Evolutionary conservation across 176 grass and related monocot species (phyloP).

Genomic region (Oryza coarctata): DNA sequence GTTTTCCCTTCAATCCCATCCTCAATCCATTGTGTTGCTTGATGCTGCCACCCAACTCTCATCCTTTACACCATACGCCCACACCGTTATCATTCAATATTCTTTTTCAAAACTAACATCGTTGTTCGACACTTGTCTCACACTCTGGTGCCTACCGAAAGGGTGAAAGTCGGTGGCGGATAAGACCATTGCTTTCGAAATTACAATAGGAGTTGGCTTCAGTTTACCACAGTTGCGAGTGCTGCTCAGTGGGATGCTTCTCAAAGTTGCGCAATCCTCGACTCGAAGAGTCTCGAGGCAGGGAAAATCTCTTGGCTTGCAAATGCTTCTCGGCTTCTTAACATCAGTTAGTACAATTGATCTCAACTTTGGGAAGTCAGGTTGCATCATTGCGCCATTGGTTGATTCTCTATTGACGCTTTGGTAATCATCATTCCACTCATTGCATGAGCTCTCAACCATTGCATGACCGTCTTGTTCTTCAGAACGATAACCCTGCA

Average conservation of each 20-base stretch:
- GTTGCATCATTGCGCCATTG: neutral
- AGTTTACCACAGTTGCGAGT: constrained; percentile 37
- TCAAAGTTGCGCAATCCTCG: constrained; percentile 58
- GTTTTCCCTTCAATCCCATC: too few species aligned
- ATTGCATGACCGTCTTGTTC: neutral
- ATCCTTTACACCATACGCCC: too few species aligned
- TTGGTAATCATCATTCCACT: neutral
- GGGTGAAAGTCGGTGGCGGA: too few species aligned
- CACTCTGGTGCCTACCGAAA: too few species aligned
- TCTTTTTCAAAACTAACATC: too few species aligned
- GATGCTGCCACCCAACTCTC: too few species aligned
- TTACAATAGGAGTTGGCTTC: too few species aligned
- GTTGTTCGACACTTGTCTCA: too few species aligned
- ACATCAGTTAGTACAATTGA: constrained; percentile 50
- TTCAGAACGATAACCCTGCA: neutral
- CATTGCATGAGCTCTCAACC: neutral
- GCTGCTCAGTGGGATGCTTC: constrained; percentile 40
- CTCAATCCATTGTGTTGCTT: too few species aligned
- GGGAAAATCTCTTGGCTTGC: constrained; percentile 45
- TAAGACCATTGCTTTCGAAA: too few species aligned
- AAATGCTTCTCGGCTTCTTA: constrained; percentile 49
- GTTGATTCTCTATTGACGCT: neutral
- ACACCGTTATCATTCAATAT: too few species aligned
- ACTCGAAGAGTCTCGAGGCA: constrained; percentile 71
- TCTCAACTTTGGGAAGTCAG: constrained; percentile 52